Conservation (phyloP, 306 rosid species). For the Pyrus communis region DNA sequence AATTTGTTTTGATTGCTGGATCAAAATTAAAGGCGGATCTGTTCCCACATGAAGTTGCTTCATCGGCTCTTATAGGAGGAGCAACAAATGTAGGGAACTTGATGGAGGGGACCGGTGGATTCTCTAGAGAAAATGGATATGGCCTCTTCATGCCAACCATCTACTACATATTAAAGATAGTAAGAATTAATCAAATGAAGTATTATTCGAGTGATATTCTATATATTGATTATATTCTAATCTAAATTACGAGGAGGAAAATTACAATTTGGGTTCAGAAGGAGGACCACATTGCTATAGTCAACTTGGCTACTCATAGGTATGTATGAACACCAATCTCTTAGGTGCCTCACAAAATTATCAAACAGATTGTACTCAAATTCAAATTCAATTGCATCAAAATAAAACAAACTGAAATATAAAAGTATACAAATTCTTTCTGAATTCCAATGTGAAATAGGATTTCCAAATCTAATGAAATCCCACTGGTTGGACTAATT, state of each 20-base stretch:
- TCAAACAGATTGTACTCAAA: background rate
- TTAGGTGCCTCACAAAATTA: background rate
- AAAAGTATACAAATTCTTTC: background rate
- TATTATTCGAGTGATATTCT: background rate
- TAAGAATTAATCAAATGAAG: background rate
- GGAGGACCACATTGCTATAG: background rate
- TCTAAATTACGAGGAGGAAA: background rate
- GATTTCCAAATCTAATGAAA: background rate
- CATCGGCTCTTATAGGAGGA: slow-evolving; percentile 36
- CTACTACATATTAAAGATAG: slow-evolving; percentile 24
- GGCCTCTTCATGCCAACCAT: slow-evolving; percentile 60
- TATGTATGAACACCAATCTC: background rate
- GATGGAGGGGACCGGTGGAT: slow-evolving; percentile 31
- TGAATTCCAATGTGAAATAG: background rate
- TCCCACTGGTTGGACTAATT: background rate
- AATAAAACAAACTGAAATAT: background rate
- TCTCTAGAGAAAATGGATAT: slow-evolving; percentile 47
- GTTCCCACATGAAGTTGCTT: slow-evolving; percentile 14
- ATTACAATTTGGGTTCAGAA: background rate
- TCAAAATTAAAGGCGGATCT: slow-evolving; percentile 28
- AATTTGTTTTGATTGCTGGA: slow-evolving; percentile 18
- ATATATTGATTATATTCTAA: no score
- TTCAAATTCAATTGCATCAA: background rate
- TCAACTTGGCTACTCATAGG: background rate
- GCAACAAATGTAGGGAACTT: slow-evolving; percentile 31